These are phyloP conservation scores for Meira nashicola DNA, from an alignment of 1,284 basidiomycete species.

Conservation along the genomic window DNA sequence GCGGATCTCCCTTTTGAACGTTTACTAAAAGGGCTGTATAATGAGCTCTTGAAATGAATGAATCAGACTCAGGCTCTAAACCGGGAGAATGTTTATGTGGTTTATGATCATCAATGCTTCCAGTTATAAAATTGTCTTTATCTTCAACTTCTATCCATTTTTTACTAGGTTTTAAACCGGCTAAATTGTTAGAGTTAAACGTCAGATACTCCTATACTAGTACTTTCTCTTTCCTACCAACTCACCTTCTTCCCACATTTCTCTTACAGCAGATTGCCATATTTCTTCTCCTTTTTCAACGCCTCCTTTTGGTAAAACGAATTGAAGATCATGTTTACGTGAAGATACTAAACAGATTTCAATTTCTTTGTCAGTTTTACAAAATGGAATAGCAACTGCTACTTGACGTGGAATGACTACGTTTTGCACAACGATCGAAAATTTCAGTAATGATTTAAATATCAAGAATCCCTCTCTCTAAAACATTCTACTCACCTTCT, in stretches of 20 bases:
- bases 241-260: conserved; percentile 46
- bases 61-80: conserved; percentile 9
- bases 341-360: conserved; percentile 39
- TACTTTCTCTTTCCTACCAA: not conserved
- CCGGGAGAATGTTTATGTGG: conserved; percentile 34
- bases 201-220: too few species aligned
- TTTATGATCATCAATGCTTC: conserved; percentile 31
- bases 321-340: conserved; percentile 37
- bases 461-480: too few species aligned
- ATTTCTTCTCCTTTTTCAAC: conserved; percentile 38
- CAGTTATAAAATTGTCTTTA: not conserved
- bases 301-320: conserved; percentile 47
- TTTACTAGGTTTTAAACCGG: too few species aligned
- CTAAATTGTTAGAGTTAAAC: too few species aligned
- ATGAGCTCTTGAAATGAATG: conserved; percentile 31
- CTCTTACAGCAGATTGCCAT: conserved; percentile 33
- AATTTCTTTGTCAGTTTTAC: not conserved
- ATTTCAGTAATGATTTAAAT: too few species aligned
- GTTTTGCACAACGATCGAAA: too few species aligned
- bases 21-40: conserved; percentile 35
- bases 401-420: conserved; percentile 19
- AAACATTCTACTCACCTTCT: too few species aligned
- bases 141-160: not conserved
- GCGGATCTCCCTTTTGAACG: conserved; percentile 11
- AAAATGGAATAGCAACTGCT: conserved; percentile 33